Conservation (phyloP, 495 filamentous ascomycete species). For the Aspergillus campestris region DNA sequence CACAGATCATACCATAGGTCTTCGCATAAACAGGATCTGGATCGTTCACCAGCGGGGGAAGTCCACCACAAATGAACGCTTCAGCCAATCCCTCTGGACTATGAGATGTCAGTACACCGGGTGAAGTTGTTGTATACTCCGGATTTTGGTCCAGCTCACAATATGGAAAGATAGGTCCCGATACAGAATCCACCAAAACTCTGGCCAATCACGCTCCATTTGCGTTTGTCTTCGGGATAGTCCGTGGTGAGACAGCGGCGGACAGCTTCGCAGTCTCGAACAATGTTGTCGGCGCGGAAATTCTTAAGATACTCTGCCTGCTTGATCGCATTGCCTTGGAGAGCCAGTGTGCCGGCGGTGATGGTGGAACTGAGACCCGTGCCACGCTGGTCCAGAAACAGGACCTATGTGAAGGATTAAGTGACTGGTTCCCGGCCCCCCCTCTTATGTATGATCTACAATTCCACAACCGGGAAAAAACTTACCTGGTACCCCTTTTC, state of each 20-base stretch:
- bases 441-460: too few species aligned
- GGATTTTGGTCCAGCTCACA: conserved; percentile 30
- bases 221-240: conserved; percentile 59
- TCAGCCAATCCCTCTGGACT: conserved; percentile 70
- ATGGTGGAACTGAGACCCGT: conserved; percentile 78
- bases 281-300: conserved; percentile 84
- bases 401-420: conserved; percentile 39
- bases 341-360: conserved; percentile 57
- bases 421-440: too few species aligned
- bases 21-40: conserved; percentile 70
- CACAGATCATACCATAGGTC: conserved; percentile 43
- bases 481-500: conserved; percentile 67
- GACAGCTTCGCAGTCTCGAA: conserved; percentile 82
- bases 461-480: background rate
- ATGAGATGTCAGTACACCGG: background rate
- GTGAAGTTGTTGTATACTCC: background rate
- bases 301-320: conserved; percentile 78
- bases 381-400: conserved; percentile 83
- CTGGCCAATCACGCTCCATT: conserved; percentile 83
- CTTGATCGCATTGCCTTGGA: conserved; percentile 49
- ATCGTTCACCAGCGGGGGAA: conserved; percentile 62
- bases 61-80: conserved; percentile 73
- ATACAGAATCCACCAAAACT: conserved; percentile 86
- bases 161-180: conserved; percentile 72
- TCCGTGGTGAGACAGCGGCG: conserved; percentile 61